Evolutionary conservation across 768 basidiomycete genomes (phyloP), one percentile per base, ranked within the genome.

Genomic region (Lentinula raphanica): DNA sequence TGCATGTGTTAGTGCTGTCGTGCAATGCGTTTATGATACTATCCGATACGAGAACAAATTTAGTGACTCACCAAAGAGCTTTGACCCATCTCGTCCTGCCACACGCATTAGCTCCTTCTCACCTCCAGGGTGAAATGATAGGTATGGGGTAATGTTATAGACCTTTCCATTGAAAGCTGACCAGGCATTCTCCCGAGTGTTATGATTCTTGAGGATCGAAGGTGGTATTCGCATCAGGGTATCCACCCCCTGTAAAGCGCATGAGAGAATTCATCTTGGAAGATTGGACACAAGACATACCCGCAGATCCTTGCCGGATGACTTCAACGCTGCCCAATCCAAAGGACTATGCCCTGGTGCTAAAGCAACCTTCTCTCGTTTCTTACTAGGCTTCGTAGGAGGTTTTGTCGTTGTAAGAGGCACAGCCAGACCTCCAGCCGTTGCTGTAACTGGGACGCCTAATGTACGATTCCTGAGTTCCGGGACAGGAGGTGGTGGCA

Each of bases 101-200:
- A 90, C 90, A 19, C 96, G 83, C 92, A 99, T 90, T 44, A 99
- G 76, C 68, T 98, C 93, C 62, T 86, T 87, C 75, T 89, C 94
- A 13, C 96, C 96, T 5, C 96, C 96, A 1, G 96, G 96, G 71
- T 98, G 96, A 65, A 87, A 99, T 2, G 86, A 75, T 5, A 97
- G 72, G 72, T 97, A 99, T 0, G 90, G 83, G 2, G 94, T 94
- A 51, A 99, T 91, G 67, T 98, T 98, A 74, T 99, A 99, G 17
- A 99, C 94, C 68, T 91, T 94, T 56, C 93, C 94, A 64, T 87
- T 84, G 74, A 98, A 86, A 0, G 85, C 87, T 13, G 93, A 82
- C 97, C 97, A 99, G 0, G 93, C 94, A 71, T 99, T 95, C 39
- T 88, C 87, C 35, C 76, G 79, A 53, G 81, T 92, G 56, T 90